phyloP scores from a whole-genome alignment of 2,329 filamentous ascomycete genomes.

The Fusarium multiceps region DNA sequence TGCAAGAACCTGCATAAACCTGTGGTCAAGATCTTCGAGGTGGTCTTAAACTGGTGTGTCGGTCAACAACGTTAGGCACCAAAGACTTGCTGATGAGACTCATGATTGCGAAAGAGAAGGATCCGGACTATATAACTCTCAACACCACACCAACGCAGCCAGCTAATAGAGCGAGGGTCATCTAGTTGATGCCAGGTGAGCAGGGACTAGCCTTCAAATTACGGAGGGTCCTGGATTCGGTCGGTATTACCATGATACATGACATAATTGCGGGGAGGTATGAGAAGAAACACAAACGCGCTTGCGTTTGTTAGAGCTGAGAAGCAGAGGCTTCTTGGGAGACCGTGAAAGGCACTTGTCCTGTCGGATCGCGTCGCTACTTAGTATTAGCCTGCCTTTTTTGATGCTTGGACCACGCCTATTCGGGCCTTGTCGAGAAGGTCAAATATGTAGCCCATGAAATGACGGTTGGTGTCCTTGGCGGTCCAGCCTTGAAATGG shows the following conservation, averaged over 20 bases:
- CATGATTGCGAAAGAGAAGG: slow-evolving; percentile 43
- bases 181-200: slow-evolving; percentile 44
- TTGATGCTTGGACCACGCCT: slow-evolving; percentile 43
- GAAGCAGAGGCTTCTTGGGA: slow-evolving; percentile 39
- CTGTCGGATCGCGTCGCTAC: slow-evolving; percentile 31
- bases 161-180: slow-evolving; percentile 29
- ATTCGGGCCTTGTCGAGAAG: slow-evolving; percentile 41
- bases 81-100: slow-evolving; percentile 40
- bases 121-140: slow-evolving; percentile 45
- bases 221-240: slow-evolving; percentile 52
- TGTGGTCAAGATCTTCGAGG: slow-evolving; percentile 31
- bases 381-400: slow-evolving; percentile 35
- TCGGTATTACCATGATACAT: slow-evolving; percentile 54
- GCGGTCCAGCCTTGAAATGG: slow-evolving; percentile 25
- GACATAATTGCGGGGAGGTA: slow-evolving; percentile 59
- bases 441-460: slow-evolving; percentile 28
- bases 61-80: slow-evolving; percentile 44
- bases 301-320: slow-evolving; percentile 33
- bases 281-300: slow-evolving; percentile 28
- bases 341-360: slow-evolving; percentile 32
- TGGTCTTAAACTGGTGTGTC: slow-evolving; percentile 31
- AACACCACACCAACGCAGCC: slow-evolving; percentile 24
- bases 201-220: slow-evolving; percentile 49
- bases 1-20: slow-evolving; percentile 28
- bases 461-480: slow-evolving; percentile 37